phyloP scores from a whole-genome alignment of 2,329 filamentous ascomycete species.

The Xylaria multiplex region DNA sequence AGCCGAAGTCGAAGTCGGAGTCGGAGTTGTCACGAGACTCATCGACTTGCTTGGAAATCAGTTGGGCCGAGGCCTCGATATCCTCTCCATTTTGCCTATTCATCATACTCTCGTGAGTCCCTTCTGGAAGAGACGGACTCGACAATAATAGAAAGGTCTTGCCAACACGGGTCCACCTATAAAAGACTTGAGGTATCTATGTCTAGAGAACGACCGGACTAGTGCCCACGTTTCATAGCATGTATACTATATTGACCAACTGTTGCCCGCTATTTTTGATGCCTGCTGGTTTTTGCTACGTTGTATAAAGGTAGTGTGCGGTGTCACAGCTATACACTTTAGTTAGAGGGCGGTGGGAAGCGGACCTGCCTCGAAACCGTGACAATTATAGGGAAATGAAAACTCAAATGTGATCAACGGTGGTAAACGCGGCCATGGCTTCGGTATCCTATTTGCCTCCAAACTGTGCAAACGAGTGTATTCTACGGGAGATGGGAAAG shows the following conservation, averaged over 20 bases:
- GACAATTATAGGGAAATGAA: background rate
- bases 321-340: background rate
- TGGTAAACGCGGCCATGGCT: too few relatives aligned
- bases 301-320: background rate
- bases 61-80: conserved; percentile 42
- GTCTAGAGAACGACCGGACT: background rate
- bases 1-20: conserved; percentile 40
- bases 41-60: conserved; percentile 39
- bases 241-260: too few relatives aligned
- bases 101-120: conserved; percentile 2
- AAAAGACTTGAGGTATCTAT: background rate
- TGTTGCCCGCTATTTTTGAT: background rate
- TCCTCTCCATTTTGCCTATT: conserved; percentile 42
- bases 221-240: background rate
- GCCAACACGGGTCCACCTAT: background rate
- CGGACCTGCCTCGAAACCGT: background rate
- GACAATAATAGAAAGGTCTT: background rate
- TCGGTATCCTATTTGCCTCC: too few relatives aligned
- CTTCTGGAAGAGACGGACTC: background rate
- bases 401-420: background rate
- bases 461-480: too few relatives aligned
- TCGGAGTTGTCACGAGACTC: conserved; percentile 40
- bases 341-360: background rate
- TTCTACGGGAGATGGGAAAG: too few relatives aligned
- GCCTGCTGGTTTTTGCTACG: background rate